Conservation (phyloP, 352 stramenopile species). For the Phytophthora lateralis region DNA sequence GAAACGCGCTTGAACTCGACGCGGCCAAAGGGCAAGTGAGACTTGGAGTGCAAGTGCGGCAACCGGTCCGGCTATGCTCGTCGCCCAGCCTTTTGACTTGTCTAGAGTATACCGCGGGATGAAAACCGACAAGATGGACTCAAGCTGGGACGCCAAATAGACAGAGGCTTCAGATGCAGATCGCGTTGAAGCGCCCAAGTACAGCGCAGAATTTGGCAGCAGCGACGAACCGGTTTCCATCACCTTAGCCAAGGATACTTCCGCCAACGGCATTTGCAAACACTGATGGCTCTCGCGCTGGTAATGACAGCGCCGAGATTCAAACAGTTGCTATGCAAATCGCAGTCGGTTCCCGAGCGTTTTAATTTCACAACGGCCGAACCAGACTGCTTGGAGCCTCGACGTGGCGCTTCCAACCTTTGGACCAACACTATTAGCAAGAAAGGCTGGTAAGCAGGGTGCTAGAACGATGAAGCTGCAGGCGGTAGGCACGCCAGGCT, state of each 20-base stretch:
- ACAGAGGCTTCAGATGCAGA: background rate
- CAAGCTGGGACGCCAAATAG: no score
- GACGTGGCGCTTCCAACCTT: conserved; percentile 7
- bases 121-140: no score
- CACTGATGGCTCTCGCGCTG: conserved; percentile 3
- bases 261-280: conserved; percentile 14
- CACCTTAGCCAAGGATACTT: background rate
- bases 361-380: conserved; percentile 12
- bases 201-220: no score
- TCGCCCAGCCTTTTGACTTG: background rate
- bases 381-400: conserved; percentile 12
- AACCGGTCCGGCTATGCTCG: background rate
- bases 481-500: background rate
- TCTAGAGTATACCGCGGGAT: background rate
- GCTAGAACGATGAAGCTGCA: background rate
- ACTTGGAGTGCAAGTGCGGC: background rate
- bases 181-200: background rate
- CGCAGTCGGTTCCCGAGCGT: conserved; percentile 3
- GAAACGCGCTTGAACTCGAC: conserved; percentile 3
- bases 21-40: conserved; percentile 23
- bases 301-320: conserved; percentile 26
- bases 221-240: no score
- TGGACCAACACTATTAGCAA: no score
- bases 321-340: conserved; percentile 22
- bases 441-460: background rate